Conservation (phyloP, 2,329 filamentous ascomycete species). For the Exophiala xenobiotica region DNA sequence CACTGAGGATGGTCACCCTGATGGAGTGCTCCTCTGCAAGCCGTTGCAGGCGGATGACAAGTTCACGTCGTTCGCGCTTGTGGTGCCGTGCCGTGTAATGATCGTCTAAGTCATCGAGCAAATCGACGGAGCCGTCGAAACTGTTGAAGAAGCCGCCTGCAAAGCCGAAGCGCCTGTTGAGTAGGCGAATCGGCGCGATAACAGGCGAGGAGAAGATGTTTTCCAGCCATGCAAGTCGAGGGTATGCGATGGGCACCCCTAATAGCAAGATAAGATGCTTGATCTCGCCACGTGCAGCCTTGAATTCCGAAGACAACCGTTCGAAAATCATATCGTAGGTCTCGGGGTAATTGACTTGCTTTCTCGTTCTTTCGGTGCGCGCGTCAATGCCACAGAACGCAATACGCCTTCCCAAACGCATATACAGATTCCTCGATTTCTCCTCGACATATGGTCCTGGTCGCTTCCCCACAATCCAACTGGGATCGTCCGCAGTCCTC, state of each 20-base stretch:
- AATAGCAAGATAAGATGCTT: slow-evolving; percentile 64
- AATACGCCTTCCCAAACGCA: slow-evolving; percentile 64
- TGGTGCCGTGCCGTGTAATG: slow-evolving; percentile 97
- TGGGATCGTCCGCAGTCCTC: slow-evolving; percentile 59
- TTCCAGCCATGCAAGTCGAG: slow-evolving; percentile 90
- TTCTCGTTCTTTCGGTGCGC: slow-evolving; percentile 74
- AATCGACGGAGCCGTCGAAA: slow-evolving; percentile 87
- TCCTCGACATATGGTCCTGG: slow-evolving; percentile 69
- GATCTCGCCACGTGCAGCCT: slow-evolving; percentile 53
- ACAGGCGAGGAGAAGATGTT: slow-evolving; percentile 84
- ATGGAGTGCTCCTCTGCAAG: slow-evolving; percentile 90
- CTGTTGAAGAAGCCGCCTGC: slow-evolving; percentile 79
- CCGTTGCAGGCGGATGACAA: slow-evolving; percentile 89
- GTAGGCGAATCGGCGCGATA: slow-evolving; percentile 81
- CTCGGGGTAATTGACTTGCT: slow-evolving; percentile 83
- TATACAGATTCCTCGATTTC: slow-evolving; percentile 60
- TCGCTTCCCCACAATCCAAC: slow-evolving; percentile 74
- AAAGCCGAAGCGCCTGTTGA: slow-evolving; percentile 87
- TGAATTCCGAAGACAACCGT: slow-evolving; percentile 54
- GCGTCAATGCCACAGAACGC: slow-evolving; percentile 62
- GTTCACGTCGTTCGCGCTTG: slow-evolving; percentile 81
- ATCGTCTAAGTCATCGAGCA: slow-evolving; percentile 88
- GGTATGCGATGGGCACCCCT: slow-evolving; percentile 69
- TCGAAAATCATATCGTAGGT: slow-evolving; percentile 62
- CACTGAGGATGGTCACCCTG: slow-evolving; percentile 85